A percentile compares a stretch with the other conserved stretches of the same genome.
These are phyloP conservation scores for Colletotrichum chlorophyti DNA, from an alignment of 2,329 filamentous ascomycete species.

Conservation along the genomic window DNA sequence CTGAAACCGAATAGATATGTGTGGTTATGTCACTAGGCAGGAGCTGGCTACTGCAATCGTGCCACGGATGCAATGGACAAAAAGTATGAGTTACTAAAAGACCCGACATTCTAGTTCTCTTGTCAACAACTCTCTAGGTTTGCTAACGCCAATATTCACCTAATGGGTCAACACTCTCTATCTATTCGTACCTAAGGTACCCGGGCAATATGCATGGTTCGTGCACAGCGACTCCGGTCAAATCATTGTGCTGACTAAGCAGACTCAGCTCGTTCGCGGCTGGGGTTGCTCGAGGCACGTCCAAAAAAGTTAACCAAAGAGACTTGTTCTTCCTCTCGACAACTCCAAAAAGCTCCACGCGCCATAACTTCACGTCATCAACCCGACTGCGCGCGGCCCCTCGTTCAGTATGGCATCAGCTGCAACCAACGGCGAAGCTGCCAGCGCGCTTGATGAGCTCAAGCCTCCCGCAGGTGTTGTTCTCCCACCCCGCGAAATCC, in stretches of 20 bases:
- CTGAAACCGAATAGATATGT: no score
- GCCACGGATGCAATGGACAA: no score
- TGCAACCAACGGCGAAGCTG: constrained; percentile 59
- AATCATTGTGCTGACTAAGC: constrained; percentile 8
- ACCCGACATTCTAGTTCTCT: no score
- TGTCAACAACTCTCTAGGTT: no score
- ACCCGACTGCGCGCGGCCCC: constrained; percentile 24
- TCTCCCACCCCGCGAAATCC: constrained; percentile 87
- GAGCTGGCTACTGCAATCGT: no score
- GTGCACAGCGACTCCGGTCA: not conserved
- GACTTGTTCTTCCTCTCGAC: constrained; percentile 14
- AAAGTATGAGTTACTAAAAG: no score
- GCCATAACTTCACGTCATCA: constrained; percentile 21
- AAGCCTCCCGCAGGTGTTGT: constrained; percentile 86
- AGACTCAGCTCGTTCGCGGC: not conserved
- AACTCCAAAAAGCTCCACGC: constrained; percentile 30
- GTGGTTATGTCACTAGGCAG: no score
- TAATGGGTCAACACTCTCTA: no score
- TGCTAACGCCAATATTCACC: no score
- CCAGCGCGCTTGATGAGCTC: constrained; percentile 66
- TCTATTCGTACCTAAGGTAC: no score
- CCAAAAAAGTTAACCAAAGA: constrained; percentile 13
- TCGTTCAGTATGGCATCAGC: constrained; percentile 43
- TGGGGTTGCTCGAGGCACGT: not conserved
- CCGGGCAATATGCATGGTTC: not conserved